phyloP scores from a whole-genome alignment of 225 moss, liverwort and hornwort genomes.

The Marchantia paleacea region DNA sequence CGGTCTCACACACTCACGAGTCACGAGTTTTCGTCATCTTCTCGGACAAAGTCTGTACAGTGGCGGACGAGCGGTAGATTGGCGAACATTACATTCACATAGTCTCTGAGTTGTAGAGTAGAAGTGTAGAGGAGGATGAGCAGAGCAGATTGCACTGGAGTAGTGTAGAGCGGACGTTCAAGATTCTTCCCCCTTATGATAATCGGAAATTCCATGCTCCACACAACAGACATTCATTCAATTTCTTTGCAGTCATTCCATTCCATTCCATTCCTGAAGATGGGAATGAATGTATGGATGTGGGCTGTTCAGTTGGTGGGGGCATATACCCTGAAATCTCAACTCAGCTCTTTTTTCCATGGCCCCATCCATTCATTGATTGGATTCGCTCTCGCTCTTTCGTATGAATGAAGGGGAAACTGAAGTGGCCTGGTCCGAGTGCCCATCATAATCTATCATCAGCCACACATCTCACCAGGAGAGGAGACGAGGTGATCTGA shows the following conservation, averaged over 20 bases:
- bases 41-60: not conserved
- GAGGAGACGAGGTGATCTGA: not conserved
- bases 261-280: not conserved
- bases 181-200: not conserved
- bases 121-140: not conserved
- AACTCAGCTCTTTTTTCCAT: not conserved
- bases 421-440: not conserved
- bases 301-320: not conserved
- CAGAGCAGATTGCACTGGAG: not conserved
- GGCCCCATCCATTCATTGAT: constrained; percentile 6
- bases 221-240: constrained; percentile 15
- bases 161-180: not conserved
- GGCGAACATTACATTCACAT: no score
- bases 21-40: not conserved
- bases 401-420: not conserved
- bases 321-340: not conserved
- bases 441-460: constrained; percentile 2
- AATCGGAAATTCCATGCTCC: constrained; percentile 3
- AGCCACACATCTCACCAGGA: constrained; percentile 1
- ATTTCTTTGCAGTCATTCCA: constrained; percentile 9
- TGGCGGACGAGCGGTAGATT: no score
- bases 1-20: no score
- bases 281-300: constrained; percentile 12
- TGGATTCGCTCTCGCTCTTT: constrained; percentile 6
- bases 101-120: no score